phyloP scores from a whole-genome alignment of 805 yeast species.

The Brettanomyces bruxellensis region DNA sequence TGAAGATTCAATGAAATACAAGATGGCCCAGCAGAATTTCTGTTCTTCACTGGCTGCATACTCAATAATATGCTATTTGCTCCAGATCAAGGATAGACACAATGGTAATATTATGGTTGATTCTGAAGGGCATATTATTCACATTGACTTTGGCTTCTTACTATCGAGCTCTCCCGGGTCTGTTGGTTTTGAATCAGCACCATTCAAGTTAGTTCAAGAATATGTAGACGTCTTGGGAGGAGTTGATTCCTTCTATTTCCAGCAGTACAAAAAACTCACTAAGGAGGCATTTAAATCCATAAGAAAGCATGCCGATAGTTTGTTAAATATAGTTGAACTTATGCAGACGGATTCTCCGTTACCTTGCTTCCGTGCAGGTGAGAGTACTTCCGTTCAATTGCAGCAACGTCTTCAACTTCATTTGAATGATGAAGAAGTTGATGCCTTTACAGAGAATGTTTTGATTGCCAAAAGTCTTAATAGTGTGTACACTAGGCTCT shows the following conservation, averaged over 20 bases:
- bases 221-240: conserved; percentile 89
- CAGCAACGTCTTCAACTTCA: conserved; percentile 78
- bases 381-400: conserved; percentile 67
- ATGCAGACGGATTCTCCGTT: conserved; percentile 88
- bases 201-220: conserved; percentile 86
- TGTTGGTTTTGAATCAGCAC: conserved; percentile 96
- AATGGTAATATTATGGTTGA: conserved; percentile 97
- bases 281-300: conserved; percentile 68
- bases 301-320: conserved; percentile 62
- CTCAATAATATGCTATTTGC: conserved; percentile 78
- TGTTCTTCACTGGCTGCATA: conserved; percentile 84
- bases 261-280: conserved; percentile 50
- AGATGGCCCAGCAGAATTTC: conserved; percentile 76
- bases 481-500: conserved; percentile 81
- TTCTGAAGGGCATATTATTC: conserved; percentile 88
- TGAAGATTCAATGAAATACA: conserved; percentile 42
- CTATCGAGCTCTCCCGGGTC: conserved; percentile 94
- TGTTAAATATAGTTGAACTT: conserved; percentile 78
- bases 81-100: conserved; percentile 94
- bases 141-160: conserved; percentile 91
- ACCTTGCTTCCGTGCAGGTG: conserved; percentile 90
- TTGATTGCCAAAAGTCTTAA: conserved; percentile 78
- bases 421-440: conserved; percentile 62
- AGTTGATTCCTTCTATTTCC: conserved; percentile 47
- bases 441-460: conserved; percentile 65